Conservation (phyloP, 768 basidiomycete genomes). For the Pisolithus orientalis region DNA sequence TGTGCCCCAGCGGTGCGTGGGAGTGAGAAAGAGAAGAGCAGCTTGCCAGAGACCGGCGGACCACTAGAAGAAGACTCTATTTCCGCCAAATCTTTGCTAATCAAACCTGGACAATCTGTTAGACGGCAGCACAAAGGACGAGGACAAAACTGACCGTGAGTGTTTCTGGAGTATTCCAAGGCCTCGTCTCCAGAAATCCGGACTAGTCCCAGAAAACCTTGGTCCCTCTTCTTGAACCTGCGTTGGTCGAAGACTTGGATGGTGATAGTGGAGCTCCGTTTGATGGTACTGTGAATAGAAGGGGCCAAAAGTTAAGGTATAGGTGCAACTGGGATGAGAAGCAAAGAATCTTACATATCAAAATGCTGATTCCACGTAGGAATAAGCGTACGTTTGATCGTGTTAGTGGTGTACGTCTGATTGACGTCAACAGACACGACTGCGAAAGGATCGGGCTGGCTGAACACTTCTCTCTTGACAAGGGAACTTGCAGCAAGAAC, state of each 20-base stretch:
- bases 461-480: slow-evolving; percentile 70
- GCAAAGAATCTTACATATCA: slow-evolving; percentile 56
- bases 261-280: slow-evolving; percentile 65
- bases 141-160: slow-evolving; percentile 32
- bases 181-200: slow-evolving; percentile 52
- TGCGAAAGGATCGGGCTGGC: slow-evolving; percentile 84
- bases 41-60: slow-evolving; percentile 69
- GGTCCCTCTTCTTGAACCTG: slow-evolving; percentile 83
- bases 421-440: slow-evolving; percentile 83
- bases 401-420: slow-evolving; percentile 72
- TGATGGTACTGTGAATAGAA: slow-evolving; percentile 47
- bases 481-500: slow-evolving; percentile 75
- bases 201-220: slow-evolving; percentile 63
- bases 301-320: slow-evolving; percentile 2
- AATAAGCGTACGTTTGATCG: slow-evolving; percentile 60
- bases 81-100: slow-evolving; percentile 54
- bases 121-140: background rate
- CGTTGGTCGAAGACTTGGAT: slow-evolving; percentile 90
- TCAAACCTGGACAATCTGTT: slow-evolving; percentile 15
- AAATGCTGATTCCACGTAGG: slow-evolving; percentile 85
- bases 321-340: slow-evolving; percentile 2
- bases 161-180: slow-evolving; percentile 40
- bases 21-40: slow-evolving; percentile 59
- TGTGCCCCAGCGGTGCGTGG: slow-evolving; percentile 23
- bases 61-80: slow-evolving; percentile 11